Evolutionary conservation across 306 rosid genomes (phyloP), one percentile per base, ranked within the genome.

Genomic region (Rosa multiflora): DNA sequence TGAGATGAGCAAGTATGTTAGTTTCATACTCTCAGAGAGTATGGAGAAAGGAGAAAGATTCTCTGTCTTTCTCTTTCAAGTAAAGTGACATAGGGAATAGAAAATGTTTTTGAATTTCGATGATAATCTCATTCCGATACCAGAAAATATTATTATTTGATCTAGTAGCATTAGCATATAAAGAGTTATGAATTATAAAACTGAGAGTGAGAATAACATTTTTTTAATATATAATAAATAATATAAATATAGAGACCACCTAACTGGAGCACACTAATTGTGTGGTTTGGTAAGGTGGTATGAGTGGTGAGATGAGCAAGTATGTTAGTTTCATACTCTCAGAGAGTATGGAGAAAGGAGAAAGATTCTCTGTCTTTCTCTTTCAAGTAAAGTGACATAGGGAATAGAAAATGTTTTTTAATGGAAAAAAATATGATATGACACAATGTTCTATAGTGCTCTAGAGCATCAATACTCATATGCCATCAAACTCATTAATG

Each of bases 1-100:
- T 35, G 32, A 10, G 2, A 79, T n/a, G 13, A 72, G 82, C 13
- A 26, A 79, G 82, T 79, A 44, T 4, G 42, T 12, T 35, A 21
- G 14, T 61, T 58, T 46, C 76, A 48, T 79, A 71, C 82, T 79
- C 77, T 58, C 52, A 17, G 4, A 12, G 71, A n/a, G 82, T 71
- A 56, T 12, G 23, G 10, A 44, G 1, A 5, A 2, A 7, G 29
- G 35, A 69, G 48, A 75, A 44, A 70, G 17, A 71, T 35, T 79
- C 32, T 46, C 11, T 26, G 18, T 75, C 58, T 71, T 64, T 37
- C 42, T 13, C 20, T 15, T 35, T 4, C 14, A 13, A 58, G 13
- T 8, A 12, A 47, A 6, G 47, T 59, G 76, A 59, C 72, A 32
- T 58, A 17, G 37, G 43, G 11, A 43, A 26, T 10, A 12, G 1